Percentiles rank a stretch among this genome's conserved stretches.
Evolutionary conservation across 331 rosid genomes (phyloP).

Genomic region (Erythrophleum ivorense): DNA sequence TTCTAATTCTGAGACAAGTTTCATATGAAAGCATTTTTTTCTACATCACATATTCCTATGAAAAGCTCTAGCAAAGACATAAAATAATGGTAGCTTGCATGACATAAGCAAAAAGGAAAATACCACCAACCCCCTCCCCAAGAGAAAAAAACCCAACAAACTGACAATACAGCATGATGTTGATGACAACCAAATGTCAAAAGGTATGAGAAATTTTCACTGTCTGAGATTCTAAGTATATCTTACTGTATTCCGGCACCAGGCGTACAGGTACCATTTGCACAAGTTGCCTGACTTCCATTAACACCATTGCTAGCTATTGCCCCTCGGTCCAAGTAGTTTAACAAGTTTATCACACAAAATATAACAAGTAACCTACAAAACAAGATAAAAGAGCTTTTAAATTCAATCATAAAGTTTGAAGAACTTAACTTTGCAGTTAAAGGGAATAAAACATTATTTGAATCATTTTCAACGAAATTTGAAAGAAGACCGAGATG

Average conservation of each 20-base stretch:
- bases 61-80: background rate
- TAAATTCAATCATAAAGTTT: constrained; percentile 2
- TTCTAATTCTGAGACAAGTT: background rate
- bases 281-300: constrained; percentile 66
- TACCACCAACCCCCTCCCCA: background rate
- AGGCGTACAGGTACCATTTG: constrained; percentile 64
- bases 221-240: constrained; percentile 36
- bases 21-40: background rate
- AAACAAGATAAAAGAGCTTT: background rate
- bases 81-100: background rate
- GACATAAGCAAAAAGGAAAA: background rate
- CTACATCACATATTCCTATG: background rate
- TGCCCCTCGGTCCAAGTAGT: constrained; percentile 92
- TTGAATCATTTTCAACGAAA: background rate
- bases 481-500: background rate
- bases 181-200: background rate
- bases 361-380: constrained; percentile 71
- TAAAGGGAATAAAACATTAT: background rate
- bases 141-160: background rate
- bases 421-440: constrained; percentile 5
- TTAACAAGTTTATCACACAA: constrained; percentile 77
- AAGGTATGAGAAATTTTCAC: constrained; percentile 3
- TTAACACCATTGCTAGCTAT: constrained; percentile 97
- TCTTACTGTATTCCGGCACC: constrained; percentile 94
- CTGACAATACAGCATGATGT: background rate